Evolutionary conservation across 1,284 basidiomycete species (phyloP), one percentile per base, ranked within the genome.

Genomic region (Ustilago trichophora): DNA sequence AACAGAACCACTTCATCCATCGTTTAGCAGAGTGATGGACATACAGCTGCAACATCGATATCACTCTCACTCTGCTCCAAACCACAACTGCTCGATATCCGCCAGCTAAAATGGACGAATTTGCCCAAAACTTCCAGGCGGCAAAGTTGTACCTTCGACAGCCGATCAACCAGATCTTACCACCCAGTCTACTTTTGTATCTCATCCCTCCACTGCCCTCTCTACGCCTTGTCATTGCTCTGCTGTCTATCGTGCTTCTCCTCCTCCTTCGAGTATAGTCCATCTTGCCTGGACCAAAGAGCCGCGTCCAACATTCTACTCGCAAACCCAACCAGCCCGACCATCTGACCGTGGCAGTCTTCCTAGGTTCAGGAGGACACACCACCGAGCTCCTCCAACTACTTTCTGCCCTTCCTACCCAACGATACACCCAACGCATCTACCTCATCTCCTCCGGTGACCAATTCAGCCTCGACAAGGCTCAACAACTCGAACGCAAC

Each of bases 381-480:
- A 97, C 94, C 6, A 89, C 87, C 64, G 96, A 99, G 84, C 89
- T 91, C 59, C 82, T 95, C 46, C 84, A 86, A 24, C 85, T 98
- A 16, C 72, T 91, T n/a, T 88, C 88, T 3, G 84, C 88, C 6
- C 83, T 98, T 33, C 89, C 95, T 77, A 89, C 89, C 53, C 76
- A 84, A 15, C 87, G 90, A 40, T 98, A 95, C 82, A 84, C 84
- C 1, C 89, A 87, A 12, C 85, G 95, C 44, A 87, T 85, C 25
- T 99, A 98, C 79, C 86, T 97, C 52, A 84, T 92, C 73, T 90
- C 90, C 63, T 85, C 90, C 50, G 93, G 90, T 1, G 95, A 98
- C 82, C 76, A 80, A 21, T 85, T 98, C 66, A 94, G 91, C 76
- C 83, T 85, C 22, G 83, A 85, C 52, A 93, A 93, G 79, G 91